phyloP scores from a whole-genome alignment of 2,329 filamentous ascomycete species.

The Arthrinium phaeospermum region DNA sequence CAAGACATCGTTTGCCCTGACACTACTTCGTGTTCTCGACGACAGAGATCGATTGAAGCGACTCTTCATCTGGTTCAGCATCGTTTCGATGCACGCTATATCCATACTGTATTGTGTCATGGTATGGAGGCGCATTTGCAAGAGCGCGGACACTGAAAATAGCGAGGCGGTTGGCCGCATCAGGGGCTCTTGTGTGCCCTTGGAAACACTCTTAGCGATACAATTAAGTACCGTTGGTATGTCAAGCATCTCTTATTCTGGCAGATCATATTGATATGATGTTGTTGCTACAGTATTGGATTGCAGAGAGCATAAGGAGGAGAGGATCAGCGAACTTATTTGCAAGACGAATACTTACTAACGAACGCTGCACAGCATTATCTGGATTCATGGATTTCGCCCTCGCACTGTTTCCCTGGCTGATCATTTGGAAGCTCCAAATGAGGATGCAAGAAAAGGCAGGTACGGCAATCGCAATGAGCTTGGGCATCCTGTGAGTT shows the following conservation, averaged over 20 bases:
- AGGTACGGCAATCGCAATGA: constrained; percentile 38
- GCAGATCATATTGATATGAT: background rate
- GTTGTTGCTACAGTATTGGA: background rate
- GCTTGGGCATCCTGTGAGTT: constrained; percentile 36
- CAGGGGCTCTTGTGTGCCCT: background rate
- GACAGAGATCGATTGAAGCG: constrained; percentile 24
- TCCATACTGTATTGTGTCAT: background rate
- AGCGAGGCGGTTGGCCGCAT: background rate
- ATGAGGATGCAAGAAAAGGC: constrained; percentile 37
- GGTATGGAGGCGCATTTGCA: background rate
- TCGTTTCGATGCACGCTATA: constrained; percentile 23
- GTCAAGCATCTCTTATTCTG: background rate
- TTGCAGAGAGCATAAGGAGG: too few species aligned
- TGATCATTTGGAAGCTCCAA: constrained; percentile 36
- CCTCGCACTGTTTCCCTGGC: constrained; percentile 38
- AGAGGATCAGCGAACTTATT: background rate
- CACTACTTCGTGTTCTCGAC: constrained; percentile 35
- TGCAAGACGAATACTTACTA: background rate
- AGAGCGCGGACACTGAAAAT: background rate
- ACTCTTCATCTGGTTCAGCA: constrained; percentile 33
- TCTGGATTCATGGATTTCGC: constrained; percentile 36
- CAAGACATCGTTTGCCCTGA: constrained; percentile 41
- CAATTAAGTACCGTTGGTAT: background rate
- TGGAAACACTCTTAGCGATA: background rate
- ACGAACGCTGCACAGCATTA: constrained; percentile 17